These are phyloP conservation scores for Ceratocystis lukuohia DNA, from an alignment of 2,329 filamentous ascomycete genomes.

Conservation along the genomic window DNA sequence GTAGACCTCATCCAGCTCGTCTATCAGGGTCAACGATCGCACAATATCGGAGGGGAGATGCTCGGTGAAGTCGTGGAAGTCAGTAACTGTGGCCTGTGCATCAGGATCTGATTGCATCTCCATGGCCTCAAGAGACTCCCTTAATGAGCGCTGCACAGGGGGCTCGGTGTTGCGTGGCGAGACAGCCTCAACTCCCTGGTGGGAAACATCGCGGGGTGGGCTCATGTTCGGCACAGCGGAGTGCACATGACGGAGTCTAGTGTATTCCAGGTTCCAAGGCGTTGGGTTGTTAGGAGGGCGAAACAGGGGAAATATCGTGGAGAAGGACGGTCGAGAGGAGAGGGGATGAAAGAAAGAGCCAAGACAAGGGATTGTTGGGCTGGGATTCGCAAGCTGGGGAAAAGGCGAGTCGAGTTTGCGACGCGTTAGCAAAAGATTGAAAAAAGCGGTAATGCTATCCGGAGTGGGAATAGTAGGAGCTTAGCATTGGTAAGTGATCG, in stretches of 20 bases:
- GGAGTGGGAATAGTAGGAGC: not conserved
- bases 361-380: no score
- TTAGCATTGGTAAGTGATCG: not conserved
- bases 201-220: constrained; percentile 2
- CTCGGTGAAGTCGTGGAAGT: constrained; percentile 58
- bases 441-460: not conserved
- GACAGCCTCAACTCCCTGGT: constrained; percentile 24
- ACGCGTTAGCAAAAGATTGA: not conserved
- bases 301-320: not conserved
- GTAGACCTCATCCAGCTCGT: constrained; percentile 48
- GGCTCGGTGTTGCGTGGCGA: constrained; percentile 28
- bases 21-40: constrained; percentile 51
- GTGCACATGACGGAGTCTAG: constrained; percentile 7
- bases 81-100: constrained; percentile 54
- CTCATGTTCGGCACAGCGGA: constrained; percentile 17
- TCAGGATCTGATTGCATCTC: constrained; percentile 48
- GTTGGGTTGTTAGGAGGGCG: not conserved
- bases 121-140: constrained; percentile 31
- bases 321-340: not conserved
- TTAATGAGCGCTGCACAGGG: constrained; percentile 20
- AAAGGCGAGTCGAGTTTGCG: no score
- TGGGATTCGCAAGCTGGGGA: no score
- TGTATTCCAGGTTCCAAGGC: not conserved
- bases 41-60: constrained; percentile 54
- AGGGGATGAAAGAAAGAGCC: no score